A percentile compares a stretch with the other conserved stretches of the same genome.
Conservation (phyloP, 2,329 filamentous ascomycete species). For the Trichophyton mentagrophytes region DNA sequence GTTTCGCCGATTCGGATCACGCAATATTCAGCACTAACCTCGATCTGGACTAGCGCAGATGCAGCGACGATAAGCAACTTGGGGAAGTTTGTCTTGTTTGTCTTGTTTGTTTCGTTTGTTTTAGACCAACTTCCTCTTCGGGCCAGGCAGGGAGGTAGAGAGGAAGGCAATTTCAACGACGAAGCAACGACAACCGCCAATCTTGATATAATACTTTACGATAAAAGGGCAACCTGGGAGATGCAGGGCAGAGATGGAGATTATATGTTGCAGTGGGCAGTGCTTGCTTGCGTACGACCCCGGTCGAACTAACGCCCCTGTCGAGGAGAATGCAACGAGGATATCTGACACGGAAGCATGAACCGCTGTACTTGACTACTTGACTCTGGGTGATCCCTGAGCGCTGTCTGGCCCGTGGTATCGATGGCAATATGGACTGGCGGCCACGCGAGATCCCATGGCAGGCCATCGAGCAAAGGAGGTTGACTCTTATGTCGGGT, state of each 20-base stretch:
- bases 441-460: neutral
- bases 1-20: constrained; percentile 7
- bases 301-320: too few relatives aligned
- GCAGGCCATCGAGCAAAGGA: neutral
- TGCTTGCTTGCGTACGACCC: too few relatives aligned
- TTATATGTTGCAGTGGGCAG: too few relatives aligned
- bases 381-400: neutral
- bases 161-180: neutral
- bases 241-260: too few relatives aligned
- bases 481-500: neutral
- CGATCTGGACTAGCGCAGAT: neutral
- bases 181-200: neutral
- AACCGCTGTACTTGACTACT: neutral
- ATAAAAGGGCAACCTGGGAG: neutral
- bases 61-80: neutral
- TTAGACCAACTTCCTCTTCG: neutral
- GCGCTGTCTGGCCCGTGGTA: neutral
- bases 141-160: neutral
- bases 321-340: neutral
- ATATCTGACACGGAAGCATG: too few relatives aligned
- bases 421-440: neutral
- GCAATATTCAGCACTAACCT: constrained; percentile 3
- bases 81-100: neutral
- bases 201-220: too few relatives aligned
- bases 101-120: neutral